Base-by-base conservation (phyloP, 352 stramenopile genomes). In the Globisporangium emineosum region DNA sequence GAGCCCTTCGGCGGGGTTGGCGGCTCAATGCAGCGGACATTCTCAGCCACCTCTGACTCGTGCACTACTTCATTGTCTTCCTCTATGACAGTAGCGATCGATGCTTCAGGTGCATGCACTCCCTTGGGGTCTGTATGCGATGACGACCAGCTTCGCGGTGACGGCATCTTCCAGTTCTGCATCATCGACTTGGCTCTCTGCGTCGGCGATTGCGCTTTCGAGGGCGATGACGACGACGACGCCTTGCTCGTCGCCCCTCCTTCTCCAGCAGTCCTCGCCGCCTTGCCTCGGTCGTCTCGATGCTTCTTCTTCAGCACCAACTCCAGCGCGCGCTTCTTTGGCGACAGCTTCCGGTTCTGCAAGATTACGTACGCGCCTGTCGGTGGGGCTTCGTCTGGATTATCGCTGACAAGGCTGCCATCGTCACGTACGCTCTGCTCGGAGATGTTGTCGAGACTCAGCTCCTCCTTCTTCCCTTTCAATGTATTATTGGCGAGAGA, bases 261-360 rank as follows among this genome's bases (percentile, higher is more conserved):
- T 45, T 21, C n/a, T 43, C 30, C 21, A 53, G 42, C 19, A 27
- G 10, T 19, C 2, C 15, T 27, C 29, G 49, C 15, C 12, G 33
- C 47, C 55, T 51, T 59, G n/a, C 55, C 68, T 5, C 60, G 71
- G 9, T 77, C 66, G 1, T 85, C 78, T 3, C 77, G 77, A 10
- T 81, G 79, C 30, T 88, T 88, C 57, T 84, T 88, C 73, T 91
- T 91, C 32, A 90, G 55, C 10, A 81, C 68, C 35, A 77, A 77
- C 56, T 91, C 80, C 9, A 91, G 71, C 21, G 76, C 77, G 7
- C 77, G 77, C 58, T 91, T 91, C 65, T 86, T 89, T 3, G 80
- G 82, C 9, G 82, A 83, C 19, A 90, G 47, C 62, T 82, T 86
- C 8, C 82, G 77, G 63, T 89, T 88, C 64, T 88, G 78, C 67